Evolutionary conservation across 805 yeast species (phyloP).

Genomic region (Lachancea dasiensis): DNA sequence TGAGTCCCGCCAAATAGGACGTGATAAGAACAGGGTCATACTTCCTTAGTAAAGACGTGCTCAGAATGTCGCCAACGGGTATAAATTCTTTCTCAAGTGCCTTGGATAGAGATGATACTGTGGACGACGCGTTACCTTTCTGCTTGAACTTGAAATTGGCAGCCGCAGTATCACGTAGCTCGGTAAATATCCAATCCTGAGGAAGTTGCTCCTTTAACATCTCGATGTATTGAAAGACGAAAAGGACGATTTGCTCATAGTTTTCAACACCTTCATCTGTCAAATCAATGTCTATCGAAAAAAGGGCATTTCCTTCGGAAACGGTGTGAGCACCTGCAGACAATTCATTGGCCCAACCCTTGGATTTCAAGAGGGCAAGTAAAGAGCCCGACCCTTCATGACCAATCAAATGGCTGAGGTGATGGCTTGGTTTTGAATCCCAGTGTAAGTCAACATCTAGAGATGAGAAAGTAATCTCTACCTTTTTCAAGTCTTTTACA

Average conservation of each 20-base stretch:
- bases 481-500: slow-evolving; percentile 67
- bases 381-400: slow-evolving; percentile 91
- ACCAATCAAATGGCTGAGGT: slow-evolving; percentile 78
- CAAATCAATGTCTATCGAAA: slow-evolving; percentile 66
- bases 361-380: slow-evolving; percentile 57
- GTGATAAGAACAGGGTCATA: slow-evolving; percentile 52
- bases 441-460: slow-evolving; percentile 72
- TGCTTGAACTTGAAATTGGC: slow-evolving; percentile 76
- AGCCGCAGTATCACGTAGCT: slow-evolving; percentile 59
- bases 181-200: slow-evolving; percentile 75
- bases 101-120: slow-evolving; percentile 65
- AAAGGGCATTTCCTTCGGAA: slow-evolving; percentile 60
- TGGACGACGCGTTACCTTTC: slow-evolving; percentile 62
- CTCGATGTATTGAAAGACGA: slow-evolving; percentile 67
- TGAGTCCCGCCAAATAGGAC: slow-evolving; percentile 45
- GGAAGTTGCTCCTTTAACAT: slow-evolving; percentile 55
- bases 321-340: slow-evolving; percentile 66
- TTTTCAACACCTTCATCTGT: slow-evolving; percentile 65
- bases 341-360: slow-evolving; percentile 75
- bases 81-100: slow-evolving; percentile 50
- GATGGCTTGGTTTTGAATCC: slow-evolving; percentile 63
- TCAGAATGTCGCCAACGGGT: slow-evolving; percentile 61
- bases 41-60: slow-evolving; percentile 48
- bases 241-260: slow-evolving; percentile 53
- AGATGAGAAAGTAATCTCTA: slow-evolving; percentile 63